Conservation (phyloP, 2,329 filamentous ascomycete species). For the Fusarium euwallaceae region DNA sequence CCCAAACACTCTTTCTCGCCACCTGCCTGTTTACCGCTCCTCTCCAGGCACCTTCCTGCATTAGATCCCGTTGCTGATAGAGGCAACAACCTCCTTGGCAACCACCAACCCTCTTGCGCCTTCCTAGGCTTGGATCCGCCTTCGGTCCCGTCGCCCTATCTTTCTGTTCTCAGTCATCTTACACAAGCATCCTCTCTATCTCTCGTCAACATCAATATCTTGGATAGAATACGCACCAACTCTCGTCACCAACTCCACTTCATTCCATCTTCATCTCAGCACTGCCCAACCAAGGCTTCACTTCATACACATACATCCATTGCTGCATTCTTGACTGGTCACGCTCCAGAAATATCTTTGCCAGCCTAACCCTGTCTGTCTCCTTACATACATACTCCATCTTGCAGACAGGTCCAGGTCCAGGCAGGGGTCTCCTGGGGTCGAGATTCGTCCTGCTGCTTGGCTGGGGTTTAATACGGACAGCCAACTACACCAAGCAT, state of each 20-base stretch:
- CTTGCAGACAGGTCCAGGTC: not conserved
- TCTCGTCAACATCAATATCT: not conserved
- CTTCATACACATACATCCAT: not conserved
- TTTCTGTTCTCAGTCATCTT: not conserved
- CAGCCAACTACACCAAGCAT: constrained; percentile 12
- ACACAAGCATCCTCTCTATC: not conserved
- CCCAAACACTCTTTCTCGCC: constrained; percentile 3
- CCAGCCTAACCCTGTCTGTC: not conserved
- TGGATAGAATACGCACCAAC: not conserved
- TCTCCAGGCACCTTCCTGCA: not conserved
- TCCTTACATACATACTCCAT: constrained; percentile 2
- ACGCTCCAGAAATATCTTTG: not conserved
- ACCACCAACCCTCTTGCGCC: constrained; percentile 1
- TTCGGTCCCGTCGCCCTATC: not conserved
- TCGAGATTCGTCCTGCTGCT: constrained; percentile 4
- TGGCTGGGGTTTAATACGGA: constrained; percentile 6
- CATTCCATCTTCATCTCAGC: not conserved
- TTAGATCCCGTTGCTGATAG: constrained; percentile 2
- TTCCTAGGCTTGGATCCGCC: not conserved
- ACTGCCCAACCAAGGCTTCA: not conserved
- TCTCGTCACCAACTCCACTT: not conserved
- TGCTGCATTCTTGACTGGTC: not conserved
- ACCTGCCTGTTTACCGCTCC: constrained; percentile 6
- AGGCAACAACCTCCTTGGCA: constrained; percentile 2
- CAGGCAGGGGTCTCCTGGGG: constrained; percentile 4